Evolutionary conservation across 306 rosid genomes (phyloP).

Genomic region (Quercus alba): DNA sequence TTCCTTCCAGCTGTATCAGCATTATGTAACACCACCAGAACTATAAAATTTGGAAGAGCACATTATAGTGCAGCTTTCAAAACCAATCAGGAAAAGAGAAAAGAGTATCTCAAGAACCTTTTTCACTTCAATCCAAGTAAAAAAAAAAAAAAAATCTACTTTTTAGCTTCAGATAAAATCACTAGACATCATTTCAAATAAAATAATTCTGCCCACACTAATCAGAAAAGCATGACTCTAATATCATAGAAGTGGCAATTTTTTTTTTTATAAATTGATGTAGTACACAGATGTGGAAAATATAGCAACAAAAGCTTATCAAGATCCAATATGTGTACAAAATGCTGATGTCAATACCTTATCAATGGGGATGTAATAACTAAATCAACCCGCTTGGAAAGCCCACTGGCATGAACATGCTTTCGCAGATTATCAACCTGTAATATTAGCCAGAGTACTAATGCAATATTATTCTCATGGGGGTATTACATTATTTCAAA

Average conservation of each 20-base stretch:
- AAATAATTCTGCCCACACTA: not conserved
- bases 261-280: too few species aligned
- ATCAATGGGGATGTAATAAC: slow-evolving; percentile 46
- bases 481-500: not conserved
- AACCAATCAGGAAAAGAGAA: not conserved
- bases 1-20: not conserved
- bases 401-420: slow-evolving; percentile 44
- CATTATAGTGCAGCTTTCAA: not conserved
- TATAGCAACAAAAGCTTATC: not conserved
- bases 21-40: not conserved
- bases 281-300: not conserved
- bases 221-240: not conserved
- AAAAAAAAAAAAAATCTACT: not conserved
- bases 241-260: too few species aligned
- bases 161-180: not conserved
- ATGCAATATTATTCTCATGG: not conserved
- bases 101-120: not conserved
- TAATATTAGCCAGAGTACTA: not conserved
- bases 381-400: slow-evolving; percentile 44
- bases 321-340: not conserved
- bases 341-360: slow-evolving; percentile 24
- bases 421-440: slow-evolving; percentile 56
- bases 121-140: not conserved
- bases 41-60: not conserved
- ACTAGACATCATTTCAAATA: not conserved